Conservation (phyloP, 768 basidiomycete species). For the Leccinum barrowsii region DNA sequence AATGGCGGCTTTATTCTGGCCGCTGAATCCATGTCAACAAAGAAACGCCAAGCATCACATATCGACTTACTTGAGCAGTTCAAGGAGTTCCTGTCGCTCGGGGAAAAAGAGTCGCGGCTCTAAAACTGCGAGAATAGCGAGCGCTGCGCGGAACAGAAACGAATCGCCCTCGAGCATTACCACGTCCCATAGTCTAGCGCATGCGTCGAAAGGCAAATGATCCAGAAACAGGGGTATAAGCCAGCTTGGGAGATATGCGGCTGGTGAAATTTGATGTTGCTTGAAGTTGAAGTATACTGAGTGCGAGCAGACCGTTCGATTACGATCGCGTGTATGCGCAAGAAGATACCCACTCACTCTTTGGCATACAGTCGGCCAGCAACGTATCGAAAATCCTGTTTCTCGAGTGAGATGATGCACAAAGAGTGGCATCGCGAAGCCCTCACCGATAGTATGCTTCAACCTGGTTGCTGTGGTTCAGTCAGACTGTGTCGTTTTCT, state of each 20-base stretch:
- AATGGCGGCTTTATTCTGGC: slow-evolving; percentile 77
- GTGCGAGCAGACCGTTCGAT: neutral
- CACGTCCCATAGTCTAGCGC: slow-evolving; percentile 88
- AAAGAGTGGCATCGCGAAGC: neutral
- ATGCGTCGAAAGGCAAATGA: slow-evolving; percentile 88
- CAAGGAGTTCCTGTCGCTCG: slow-evolving; percentile 71
- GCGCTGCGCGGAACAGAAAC: slow-evolving; percentile 79
- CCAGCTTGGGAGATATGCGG: slow-evolving; percentile 83
- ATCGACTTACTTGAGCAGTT: slow-evolving; percentile 61
- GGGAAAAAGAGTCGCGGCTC: slow-evolving; percentile 90
- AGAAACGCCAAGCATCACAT: neutral
- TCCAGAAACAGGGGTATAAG: slow-evolving; percentile 75
- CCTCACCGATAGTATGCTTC: slow-evolving; percentile 86
- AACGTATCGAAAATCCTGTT: slow-evolving; percentile 87
- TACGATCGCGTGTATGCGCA: neutral
- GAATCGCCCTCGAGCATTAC: slow-evolving; percentile 85
- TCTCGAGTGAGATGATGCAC: slow-evolving; percentile 11
- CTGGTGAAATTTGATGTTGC: slow-evolving; percentile 85
- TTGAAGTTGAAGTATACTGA: slow-evolving; percentile 93
- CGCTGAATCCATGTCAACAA: slow-evolving; percentile 42
- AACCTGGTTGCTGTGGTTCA: slow-evolving; percentile 46
- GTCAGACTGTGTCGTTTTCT: slow-evolving; percentile 24
- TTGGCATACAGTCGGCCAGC: slow-evolving; percentile 90
- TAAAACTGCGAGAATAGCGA: slow-evolving; percentile 79
- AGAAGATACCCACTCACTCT: slow-evolving; percentile 50